These are phyloP conservation scores for Lipomyces chichibuensis DNA, from an alignment of 805 yeast genomes.

Conservation along the genomic window DNA sequence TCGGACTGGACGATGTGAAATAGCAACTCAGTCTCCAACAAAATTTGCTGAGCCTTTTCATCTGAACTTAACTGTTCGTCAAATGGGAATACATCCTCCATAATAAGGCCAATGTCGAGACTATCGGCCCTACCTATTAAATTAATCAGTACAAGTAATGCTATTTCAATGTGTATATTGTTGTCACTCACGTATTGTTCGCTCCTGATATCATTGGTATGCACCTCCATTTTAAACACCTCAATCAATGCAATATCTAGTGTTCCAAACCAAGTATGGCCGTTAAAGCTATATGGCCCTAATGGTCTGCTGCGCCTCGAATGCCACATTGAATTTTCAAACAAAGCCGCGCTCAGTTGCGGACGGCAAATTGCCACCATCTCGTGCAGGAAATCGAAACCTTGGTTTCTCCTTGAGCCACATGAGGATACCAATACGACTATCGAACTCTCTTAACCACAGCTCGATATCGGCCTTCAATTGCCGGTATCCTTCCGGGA, in stretches of 20 bases:
- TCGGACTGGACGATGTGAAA: too few relatives aligned
- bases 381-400: not conserved
- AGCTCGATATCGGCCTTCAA: not conserved
- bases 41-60: too few relatives aligned
- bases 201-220: too few relatives aligned
- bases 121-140: too few relatives aligned
- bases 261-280: not conserved
- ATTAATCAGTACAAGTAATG: too few relatives aligned
- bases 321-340: not conserved
- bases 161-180: too few relatives aligned
- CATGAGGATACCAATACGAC: not conserved
- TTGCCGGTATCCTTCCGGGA: not conserved
- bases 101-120: too few relatives aligned
- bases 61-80: too few relatives aligned
- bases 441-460: not conserved
- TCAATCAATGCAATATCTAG: not conserved
- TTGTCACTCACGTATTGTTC: too few relatives aligned
- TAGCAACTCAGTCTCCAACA: too few relatives aligned
- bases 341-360: not conserved
- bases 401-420: not conserved
- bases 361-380: not conserved
- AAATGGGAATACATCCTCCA: too few relatives aligned
- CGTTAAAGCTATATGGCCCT: not conserved
- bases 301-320: not conserved
- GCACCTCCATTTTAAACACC: not conserved